These are phyloP conservation scores for Marasmius sp. DNA, from an alignment of 1,284 basidiomycete genomes.

Conservation along the genomic window DNA sequence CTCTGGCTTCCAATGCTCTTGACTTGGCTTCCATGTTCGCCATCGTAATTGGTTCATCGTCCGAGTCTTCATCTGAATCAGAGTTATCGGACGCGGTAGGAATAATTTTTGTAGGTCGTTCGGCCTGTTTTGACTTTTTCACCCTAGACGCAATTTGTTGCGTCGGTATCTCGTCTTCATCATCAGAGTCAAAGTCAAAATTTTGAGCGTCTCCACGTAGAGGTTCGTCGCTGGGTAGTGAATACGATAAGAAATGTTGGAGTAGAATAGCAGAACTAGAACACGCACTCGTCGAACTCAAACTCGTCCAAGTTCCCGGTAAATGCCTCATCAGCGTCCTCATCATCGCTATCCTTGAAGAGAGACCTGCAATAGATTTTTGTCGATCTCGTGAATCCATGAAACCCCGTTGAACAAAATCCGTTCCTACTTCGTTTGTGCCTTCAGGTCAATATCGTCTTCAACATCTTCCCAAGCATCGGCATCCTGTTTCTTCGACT, in stretches of 20 bases:
- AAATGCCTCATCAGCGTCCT: conserved; percentile 40
- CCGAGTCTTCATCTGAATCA: conserved; percentile 44
- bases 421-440: conserved; percentile 42
- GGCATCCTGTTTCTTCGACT: conserved; percentile 26
- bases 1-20: conserved; percentile 65
- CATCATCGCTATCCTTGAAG: conserved; percentile 52
- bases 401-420: conserved; percentile 9
- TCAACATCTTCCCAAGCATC: conserved; percentile 69
- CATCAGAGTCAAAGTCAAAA: conserved; percentile 71
- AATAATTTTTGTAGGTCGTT: conserved; percentile 49
- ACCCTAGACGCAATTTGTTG: conserved; percentile 29
- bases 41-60: conserved; percentile 65
- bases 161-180: conserved; percentile 46
- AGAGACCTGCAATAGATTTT: conserved; percentile 35
- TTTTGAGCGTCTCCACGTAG: conserved; percentile 58
- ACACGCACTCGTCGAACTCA: conserved; percentile 34
- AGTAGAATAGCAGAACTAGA: conserved; percentile 9
- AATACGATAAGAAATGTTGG: background rate
- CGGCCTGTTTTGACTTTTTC: conserved; percentile 54
- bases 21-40: conserved; percentile 79
- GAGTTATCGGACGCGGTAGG: conserved; percentile 48
- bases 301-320: conserved; percentile 48
- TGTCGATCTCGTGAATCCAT: conserved; percentile 3
- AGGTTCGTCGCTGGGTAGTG: conserved; percentile 36
- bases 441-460: conserved; percentile 43